phyloP scores from a whole-genome alignment of 805 yeast genomes.

The Lipomyces yamadae region DNA sequence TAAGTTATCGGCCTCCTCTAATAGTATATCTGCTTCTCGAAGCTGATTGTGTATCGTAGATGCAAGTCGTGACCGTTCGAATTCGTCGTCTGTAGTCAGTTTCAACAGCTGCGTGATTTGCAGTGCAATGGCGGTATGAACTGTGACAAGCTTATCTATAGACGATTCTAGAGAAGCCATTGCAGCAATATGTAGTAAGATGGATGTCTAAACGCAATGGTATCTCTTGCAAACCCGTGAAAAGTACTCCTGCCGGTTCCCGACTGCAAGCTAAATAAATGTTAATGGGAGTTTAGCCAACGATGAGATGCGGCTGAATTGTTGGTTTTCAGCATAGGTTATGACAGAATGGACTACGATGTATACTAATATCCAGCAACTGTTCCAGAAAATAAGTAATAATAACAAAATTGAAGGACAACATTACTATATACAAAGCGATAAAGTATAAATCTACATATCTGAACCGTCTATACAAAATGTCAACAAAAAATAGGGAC shows the following conservation, averaged over 20 bases:
- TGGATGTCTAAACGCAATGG: neutral
- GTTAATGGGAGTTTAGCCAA: no score
- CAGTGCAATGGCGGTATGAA: constrained; percentile 14
- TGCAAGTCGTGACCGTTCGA: constrained; percentile 24
- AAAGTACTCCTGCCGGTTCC: neutral
- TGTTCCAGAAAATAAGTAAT: no score
- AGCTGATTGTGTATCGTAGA: constrained; percentile 19
- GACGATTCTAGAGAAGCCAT: constrained; percentile 10
- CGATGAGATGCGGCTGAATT: no score
- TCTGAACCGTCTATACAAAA: neutral
- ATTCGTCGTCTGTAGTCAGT: constrained; percentile 18
- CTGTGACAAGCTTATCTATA: constrained; percentile 8
- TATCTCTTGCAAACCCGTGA: neutral
- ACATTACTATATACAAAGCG: neutral
- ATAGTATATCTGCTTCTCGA: constrained; percentile 26
- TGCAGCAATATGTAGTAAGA: neutral
- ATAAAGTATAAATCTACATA: constrained; percentile 1
- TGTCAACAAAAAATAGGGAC: neutral
- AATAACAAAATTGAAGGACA: neutral
- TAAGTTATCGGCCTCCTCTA: constrained; percentile 21
- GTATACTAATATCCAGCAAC: no score
- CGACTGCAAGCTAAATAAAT: no score
- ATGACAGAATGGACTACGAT: no score
- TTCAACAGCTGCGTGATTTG: constrained; percentile 16
- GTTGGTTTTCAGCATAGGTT: no score